Evolutionary conservation across 768 basidiomycete species (phyloP), one percentile per base, ranked within the genome.

Genomic region (Mrakia frigida): DNA sequence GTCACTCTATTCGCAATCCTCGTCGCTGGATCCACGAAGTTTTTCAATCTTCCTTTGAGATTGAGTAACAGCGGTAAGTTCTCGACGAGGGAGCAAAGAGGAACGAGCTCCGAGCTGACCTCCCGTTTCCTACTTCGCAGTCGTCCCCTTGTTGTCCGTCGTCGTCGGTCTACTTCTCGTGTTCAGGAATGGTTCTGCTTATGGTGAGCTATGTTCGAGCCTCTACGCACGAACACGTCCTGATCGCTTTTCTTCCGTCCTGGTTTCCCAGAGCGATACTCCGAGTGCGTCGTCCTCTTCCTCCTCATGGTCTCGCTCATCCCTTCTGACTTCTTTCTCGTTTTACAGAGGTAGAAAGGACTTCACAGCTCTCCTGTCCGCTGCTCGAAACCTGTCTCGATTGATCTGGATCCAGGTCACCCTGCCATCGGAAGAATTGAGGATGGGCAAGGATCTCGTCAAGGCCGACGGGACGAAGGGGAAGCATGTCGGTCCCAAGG

Each of bases 91-190:
- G 43, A 25, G 39, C n/a, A n/a, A n/a, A 69, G 23, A 46, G n/a
- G 41, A 46, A 2, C 43, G n/a, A 50, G 69, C 50, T 70, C 50
- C 52, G 10, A 13, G 9, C 46, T 46, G 21, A 18, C 41, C 18
- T 53, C 50, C 18, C 18, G 2, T 14, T 14, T 50, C 7, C 28
- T 33, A n/a, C 31, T 9, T 63, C 50, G 1, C 61, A 37, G 67
- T 79, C 56, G 88, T 94, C 2, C 94, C 94, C 1, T 84, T 97
- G 71, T 87, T 96, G 43, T 92, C 92, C 16, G 92, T 97, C 18
- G 94, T 96, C 79, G 94, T 95, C 71, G 94, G 93, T 79, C 86
- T 97, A 76, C 89, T 96, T 74, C 86, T 96, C 46, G 93, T 94
- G 3, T 94, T 93, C 82, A 88, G 92, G 52, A 81, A 81, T 35